phyloP scores from a whole-genome alignment of 2,329 filamentous ascomycete species.

The Magnaporthiopsis poae region DNA sequence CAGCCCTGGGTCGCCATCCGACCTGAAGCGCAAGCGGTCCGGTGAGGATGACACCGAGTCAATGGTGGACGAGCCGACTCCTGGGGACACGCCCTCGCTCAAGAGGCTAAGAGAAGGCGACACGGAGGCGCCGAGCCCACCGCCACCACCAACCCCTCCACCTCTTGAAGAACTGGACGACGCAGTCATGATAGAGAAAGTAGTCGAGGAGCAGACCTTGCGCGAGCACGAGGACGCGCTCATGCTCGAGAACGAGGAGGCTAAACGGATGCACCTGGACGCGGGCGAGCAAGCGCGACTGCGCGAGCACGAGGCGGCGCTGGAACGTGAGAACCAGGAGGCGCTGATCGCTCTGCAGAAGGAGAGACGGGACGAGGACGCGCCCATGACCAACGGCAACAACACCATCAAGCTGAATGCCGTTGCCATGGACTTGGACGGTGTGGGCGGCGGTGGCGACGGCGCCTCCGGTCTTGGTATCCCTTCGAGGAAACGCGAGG shows the following conservation, averaged over 20 bases:
- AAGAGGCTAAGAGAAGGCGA: slow-evolving; percentile 40
- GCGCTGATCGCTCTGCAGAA: slow-evolving; percentile 21
- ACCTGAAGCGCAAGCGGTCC: slow-evolving; percentile 57
- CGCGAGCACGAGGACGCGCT: slow-evolving; percentile 41
- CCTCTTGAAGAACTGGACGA: slow-evolving; percentile 25
- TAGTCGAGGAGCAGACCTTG: slow-evolving; percentile 35
- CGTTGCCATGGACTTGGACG: background rate
- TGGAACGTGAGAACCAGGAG: slow-evolving; percentile 29
- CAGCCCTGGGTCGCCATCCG: slow-evolving; percentile 26
- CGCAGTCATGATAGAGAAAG: slow-evolving; percentile 21
- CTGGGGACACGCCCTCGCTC: slow-evolving; percentile 45
- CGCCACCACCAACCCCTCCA: slow-evolving; percentile 36
- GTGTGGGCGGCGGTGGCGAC: background rate
- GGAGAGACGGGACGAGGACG: background rate
- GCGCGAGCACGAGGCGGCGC: slow-evolving; percentile 22
- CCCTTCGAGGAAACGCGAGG: slow-evolving; percentile 1
- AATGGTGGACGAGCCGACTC: slow-evolving; percentile 34
- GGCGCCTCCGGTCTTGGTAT: background rate
- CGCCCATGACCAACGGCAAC: slow-evolving; percentile 2
- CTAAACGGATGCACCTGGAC: no score
- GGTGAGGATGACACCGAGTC: slow-evolving; percentile 27
- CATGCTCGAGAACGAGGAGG: slow-evolving; percentile 8
- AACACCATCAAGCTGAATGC: slow-evolving; percentile 1
- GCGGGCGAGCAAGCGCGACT: no score
- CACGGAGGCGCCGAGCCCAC: slow-evolving; percentile 22